phyloP scores from a whole-genome alignment of 2,329 filamentous ascomycete genomes.

The Fusarium virguliforme region DNA sequence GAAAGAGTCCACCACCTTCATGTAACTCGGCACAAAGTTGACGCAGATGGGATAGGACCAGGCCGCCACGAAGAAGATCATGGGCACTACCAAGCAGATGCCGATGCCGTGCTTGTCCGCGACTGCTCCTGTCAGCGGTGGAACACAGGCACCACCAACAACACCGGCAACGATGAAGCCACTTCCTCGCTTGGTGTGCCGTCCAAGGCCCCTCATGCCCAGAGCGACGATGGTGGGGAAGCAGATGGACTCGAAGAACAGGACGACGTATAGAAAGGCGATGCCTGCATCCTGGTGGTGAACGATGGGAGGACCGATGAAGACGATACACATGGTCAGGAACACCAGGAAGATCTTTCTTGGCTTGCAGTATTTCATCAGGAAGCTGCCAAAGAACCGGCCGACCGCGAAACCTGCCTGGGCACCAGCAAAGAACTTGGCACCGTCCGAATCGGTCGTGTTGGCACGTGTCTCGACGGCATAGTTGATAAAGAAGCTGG shows the following conservation, averaged over 20 bases:
- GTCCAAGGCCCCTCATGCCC: slow-evolving; percentile 81
- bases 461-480: slow-evolving; percentile 72
- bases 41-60: slow-evolving; percentile 72
- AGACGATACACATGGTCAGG: slow-evolving; percentile 76
- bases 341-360: slow-evolving; percentile 79
- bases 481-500: slow-evolving; percentile 82
- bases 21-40: slow-evolving; percentile 78
- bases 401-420: slow-evolving; percentile 82
- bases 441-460: slow-evolving; percentile 67
- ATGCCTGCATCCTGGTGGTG: slow-evolving; percentile 65
- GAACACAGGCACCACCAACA: slow-evolving; percentile 80
- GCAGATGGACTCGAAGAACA: slow-evolving; percentile 86
- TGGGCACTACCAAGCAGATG: slow-evolving; percentile 77
- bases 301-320: slow-evolving; percentile 68
- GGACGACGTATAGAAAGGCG: slow-evolving; percentile 76
- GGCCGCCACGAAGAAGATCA: slow-evolving; percentile 71
- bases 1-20: slow-evolving; percentile 73
- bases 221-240: slow-evolving; percentile 88
- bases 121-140: slow-evolving; percentile 78
- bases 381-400: slow-evolving; percentile 75
- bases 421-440: slow-evolving; percentile 81
- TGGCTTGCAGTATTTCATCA: slow-evolving; percentile 79
- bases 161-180: slow-evolving; percentile 80
- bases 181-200: slow-evolving; percentile 83
- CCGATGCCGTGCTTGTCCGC: slow-evolving; percentile 75